Percentiles rank a stretch among this genome's conserved stretches.
These are phyloP conservation scores for Hymenoscyphus scutula DNA, from an alignment of 2,329 filamentous ascomycete species.

Conservation along the genomic window DNA sequence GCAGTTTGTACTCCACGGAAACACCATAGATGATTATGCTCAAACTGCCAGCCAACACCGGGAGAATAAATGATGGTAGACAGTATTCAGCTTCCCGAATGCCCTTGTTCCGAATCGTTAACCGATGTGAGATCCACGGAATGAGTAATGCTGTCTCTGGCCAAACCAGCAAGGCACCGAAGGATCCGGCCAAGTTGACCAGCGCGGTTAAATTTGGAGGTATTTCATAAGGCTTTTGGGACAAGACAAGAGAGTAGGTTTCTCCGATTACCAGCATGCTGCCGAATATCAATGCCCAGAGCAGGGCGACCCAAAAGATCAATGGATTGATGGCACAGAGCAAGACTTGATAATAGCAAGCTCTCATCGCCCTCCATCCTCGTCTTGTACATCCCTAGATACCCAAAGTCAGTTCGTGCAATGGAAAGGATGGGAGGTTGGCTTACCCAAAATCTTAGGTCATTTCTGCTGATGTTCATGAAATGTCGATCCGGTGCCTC, in stretches of 20 bases:
- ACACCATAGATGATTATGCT: slow-evolving; percentile 18
- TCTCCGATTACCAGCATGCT: slow-evolving; percentile 8
- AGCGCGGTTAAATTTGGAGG: slow-evolving; percentile 6
- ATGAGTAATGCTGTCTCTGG: slow-evolving; percentile 7
- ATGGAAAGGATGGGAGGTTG: no score
- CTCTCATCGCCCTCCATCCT: slow-evolving; percentile 17
- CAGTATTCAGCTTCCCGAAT: slow-evolving; percentile 24
- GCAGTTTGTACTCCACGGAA: slow-evolving; percentile 4
- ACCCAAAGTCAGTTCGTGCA: no score
- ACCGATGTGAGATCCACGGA: not conserved
- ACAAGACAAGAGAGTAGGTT: slow-evolving; percentile 6
- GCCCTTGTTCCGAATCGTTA: slow-evolving; percentile 18
- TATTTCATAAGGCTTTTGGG: slow-evolving; percentile 8
- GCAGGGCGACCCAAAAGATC: slow-evolving; percentile 12
- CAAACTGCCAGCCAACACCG: slow-evolving; percentile 15
- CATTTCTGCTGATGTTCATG: not conserved
- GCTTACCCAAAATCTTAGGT: slow-evolving; percentile 15
- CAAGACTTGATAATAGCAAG: slow-evolving; percentile 20
- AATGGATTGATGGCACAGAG: slow-evolving; percentile 11
- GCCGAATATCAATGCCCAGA: slow-evolving; percentile 9
- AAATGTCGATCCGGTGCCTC: slow-evolving; percentile 3
- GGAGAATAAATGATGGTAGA: slow-evolving; percentile 22
- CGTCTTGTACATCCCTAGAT: slow-evolving; percentile 1
- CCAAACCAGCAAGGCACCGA: slow-evolving; percentile 9
- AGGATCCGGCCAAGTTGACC: slow-evolving; percentile 9